These are phyloP conservation scores for Hylodesmum podocarpum DNA, from an alignment of 306 rosid genomes.

Conservation along the genomic window DNA sequence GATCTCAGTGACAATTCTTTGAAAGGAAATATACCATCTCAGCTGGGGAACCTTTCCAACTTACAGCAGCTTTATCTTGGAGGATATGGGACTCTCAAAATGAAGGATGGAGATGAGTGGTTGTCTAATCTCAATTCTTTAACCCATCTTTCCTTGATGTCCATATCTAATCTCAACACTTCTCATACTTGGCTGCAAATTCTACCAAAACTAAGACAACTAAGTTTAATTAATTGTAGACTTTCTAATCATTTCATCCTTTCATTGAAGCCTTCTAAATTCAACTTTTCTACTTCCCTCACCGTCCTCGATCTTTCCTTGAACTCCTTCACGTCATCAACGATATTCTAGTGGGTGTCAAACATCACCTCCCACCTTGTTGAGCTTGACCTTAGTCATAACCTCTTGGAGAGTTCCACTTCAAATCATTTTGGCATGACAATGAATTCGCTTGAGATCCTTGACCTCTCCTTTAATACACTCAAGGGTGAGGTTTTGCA, in stretches of 20 bases:
- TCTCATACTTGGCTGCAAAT: neutral
- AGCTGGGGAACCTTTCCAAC: no score
- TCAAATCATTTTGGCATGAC: neutral
- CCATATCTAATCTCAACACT: neutral
- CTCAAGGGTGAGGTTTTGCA: neutral
- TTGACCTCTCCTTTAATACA: neutral
- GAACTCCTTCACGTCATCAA: neutral
- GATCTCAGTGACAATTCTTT: no score
- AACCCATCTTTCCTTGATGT: conserved; percentile 4
- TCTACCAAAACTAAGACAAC: neutral
- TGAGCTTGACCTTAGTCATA: neutral
- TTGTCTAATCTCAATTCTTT: conserved; percentile 28
- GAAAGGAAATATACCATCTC: no score
- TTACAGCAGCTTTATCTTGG: conserved; percentile 13
- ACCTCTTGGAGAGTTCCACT: neutral
- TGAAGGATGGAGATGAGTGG: conserved; percentile 22
- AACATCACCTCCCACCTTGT: conserved; percentile 6
- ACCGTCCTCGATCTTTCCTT: neutral
- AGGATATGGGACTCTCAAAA: neutral
- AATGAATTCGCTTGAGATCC: neutral
- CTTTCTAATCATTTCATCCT: conserved; percentile 16
- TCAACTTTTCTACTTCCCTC: conserved; percentile 27
- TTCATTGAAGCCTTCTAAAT: neutral
- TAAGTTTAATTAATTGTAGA: neutral
- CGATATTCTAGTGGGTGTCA: conserved; percentile 31